phyloP scores from a whole-genome alignment of 352 stramenopile species.

The Phytopythium delawarense region DNA sequence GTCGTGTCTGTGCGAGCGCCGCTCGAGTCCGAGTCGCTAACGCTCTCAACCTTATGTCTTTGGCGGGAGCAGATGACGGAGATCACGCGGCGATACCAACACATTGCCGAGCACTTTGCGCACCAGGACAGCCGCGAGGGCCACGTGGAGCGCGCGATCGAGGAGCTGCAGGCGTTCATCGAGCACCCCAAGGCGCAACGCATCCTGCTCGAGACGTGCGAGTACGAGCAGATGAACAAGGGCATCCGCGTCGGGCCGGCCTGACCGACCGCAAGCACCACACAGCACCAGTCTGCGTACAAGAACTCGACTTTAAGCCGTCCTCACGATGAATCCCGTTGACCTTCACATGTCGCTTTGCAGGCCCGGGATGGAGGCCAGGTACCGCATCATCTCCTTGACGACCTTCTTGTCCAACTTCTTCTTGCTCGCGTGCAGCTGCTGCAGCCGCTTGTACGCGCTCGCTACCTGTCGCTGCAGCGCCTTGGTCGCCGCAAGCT shows the following conservation, averaged over 20 bases:
- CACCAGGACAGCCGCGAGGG: slow-evolving; percentile 58
- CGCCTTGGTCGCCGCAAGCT: slow-evolving; percentile 23
- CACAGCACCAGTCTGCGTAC: not conserved
- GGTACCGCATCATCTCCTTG: slow-evolving; percentile 81
- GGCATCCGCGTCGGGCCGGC: slow-evolving; percentile 72
- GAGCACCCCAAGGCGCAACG: slow-evolving; percentile 61
- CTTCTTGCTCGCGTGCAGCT: slow-evolving; percentile 72
- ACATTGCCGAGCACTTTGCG: slow-evolving; percentile 63
- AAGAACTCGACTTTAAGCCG: not conserved
- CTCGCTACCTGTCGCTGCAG: slow-evolving; percentile 46
- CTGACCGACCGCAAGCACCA: slow-evolving; percentile 11
- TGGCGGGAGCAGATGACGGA: slow-evolving; percentile 54
- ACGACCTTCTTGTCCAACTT: slow-evolving; percentile 76
- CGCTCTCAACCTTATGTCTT: not conserved
- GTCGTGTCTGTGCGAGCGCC: not conserved
- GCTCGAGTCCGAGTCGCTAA: slow-evolving; percentile 1
- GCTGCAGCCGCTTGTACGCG: slow-evolving; percentile 73
- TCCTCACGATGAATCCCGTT: slow-evolving; percentile 4
- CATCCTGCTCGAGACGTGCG: slow-evolving; percentile 60
- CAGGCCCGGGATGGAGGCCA: slow-evolving; percentile 61
- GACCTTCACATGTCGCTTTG: slow-evolving; percentile 27
- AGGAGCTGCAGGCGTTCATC: slow-evolving; percentile 72
- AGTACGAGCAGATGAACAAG: slow-evolving; percentile 52
- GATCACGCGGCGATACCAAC: slow-evolving; percentile 68
- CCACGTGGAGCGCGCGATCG: slow-evolving; percentile 65